Evolutionary conservation across 2,329 filamentous ascomycete genomes (phyloP).

Genomic region (Cladosporium colombiae): DNA sequence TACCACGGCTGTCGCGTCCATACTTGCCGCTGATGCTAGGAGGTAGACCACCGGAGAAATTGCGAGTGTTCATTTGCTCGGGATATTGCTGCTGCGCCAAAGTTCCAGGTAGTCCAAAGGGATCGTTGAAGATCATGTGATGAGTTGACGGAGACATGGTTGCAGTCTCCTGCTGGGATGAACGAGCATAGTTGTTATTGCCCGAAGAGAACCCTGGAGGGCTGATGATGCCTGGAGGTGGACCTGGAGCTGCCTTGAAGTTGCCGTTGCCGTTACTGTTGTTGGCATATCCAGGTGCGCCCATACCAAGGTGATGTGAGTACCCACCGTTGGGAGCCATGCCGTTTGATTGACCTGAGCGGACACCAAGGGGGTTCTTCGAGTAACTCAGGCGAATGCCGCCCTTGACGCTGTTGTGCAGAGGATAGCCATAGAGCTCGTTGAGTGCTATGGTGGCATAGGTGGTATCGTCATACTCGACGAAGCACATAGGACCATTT

Average conservation of each 20-base stretch:
- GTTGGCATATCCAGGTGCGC: constrained; percentile 45
- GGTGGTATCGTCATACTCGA: constrained; percentile 92
- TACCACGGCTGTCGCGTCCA: constrained; percentile 25
- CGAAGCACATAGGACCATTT: constrained; percentile 97
- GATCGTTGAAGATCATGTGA: constrained; percentile 33
- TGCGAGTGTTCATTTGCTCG: constrained; percentile 28
- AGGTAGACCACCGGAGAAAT: constrained; percentile 33
- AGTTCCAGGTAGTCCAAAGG: constrained; percentile 26
- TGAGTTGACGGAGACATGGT: constrained; percentile 25
- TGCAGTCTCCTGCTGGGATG: constrained; percentile 17
- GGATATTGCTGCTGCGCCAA: neutral
- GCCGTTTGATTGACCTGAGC: constrained; percentile 67
- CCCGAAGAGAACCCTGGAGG: constrained; percentile 56
- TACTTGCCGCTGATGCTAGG: constrained; percentile 31
- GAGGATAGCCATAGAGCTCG: constrained; percentile 80
- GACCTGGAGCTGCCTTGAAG: constrained; percentile 58
- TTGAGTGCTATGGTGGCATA: constrained; percentile 89
- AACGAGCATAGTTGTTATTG: constrained; percentile 15
- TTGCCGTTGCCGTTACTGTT: constrained; percentile 33
- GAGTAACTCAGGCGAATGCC: constrained; percentile 96
- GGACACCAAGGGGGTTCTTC: constrained; percentile 92
- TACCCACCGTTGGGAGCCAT: constrained; percentile 53
- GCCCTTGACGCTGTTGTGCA: constrained; percentile 91
- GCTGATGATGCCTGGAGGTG: constrained; percentile 76
- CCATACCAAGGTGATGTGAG: constrained; percentile 52